Conservation (phyloP, 2,329 filamentous ascomycete species). For the Fusarium metavorans region DNA sequence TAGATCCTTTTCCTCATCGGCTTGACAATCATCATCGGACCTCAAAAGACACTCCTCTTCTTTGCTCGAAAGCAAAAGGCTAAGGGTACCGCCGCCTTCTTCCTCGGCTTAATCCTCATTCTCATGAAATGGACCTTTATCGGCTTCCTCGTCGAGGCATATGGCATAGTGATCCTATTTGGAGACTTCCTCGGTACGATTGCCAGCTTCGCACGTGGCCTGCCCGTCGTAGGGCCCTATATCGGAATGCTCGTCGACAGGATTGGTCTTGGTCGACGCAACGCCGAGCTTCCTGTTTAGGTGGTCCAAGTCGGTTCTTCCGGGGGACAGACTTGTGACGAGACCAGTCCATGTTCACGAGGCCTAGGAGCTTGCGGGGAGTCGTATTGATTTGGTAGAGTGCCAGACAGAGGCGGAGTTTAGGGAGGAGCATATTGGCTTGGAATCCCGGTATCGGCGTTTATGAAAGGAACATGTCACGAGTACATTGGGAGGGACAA, state of each 20-base stretch:
- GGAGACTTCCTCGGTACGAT: slow-evolving; percentile 97
- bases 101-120: slow-evolving; percentile 84
- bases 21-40: slow-evolving; percentile 93
- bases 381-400: slow-evolving; percentile 26
- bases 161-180: slow-evolving; percentile 93
- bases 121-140: slow-evolving; percentile 90
- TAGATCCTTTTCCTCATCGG: slow-evolving; percentile 98
- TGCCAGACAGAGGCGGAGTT: slow-evolving; percentile 28
- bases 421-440: slow-evolving; percentile 30
- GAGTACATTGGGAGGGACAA: slow-evolving; percentile 15
- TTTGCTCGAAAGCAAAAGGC: slow-evolving; percentile 94
- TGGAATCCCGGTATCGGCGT: slow-evolving; percentile 40
- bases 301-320: background rate
- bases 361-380: slow-evolving; percentile 4
- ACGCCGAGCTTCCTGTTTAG: slow-evolving; percentile 83
- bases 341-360: background rate
- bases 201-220: slow-evolving; percentile 83
- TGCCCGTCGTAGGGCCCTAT: slow-evolving; percentile 89
- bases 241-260: slow-evolving; percentile 81
- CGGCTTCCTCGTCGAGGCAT: slow-evolving; percentile 90
- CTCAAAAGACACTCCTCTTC: slow-evolving; percentile 91
- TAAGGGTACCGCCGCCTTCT: slow-evolving; percentile 91
- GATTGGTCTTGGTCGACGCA: slow-evolving; percentile 75
- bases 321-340: background rate
- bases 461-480: slow-evolving; percentile 30